A percentile compares a stretch with the other conserved stretches of the same genome.
Conservation (phyloP, 306 rosid species). For the Abrus pulchellus region DNA sequence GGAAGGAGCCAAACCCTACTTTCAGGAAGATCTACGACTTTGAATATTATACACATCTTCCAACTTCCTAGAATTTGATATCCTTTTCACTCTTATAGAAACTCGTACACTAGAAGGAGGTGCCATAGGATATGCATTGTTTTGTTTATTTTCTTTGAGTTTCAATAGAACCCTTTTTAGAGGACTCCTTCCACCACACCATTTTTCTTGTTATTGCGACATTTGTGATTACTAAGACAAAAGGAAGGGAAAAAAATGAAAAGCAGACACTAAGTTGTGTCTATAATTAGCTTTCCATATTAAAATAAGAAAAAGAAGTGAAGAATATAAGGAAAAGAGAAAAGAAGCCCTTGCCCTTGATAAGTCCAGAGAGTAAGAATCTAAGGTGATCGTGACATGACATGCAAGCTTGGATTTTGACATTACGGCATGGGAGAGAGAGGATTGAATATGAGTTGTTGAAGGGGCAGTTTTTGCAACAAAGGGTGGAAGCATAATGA, state of each 20-base stretch:
- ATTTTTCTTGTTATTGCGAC: conserved; percentile 12
- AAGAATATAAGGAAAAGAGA: conserved; percentile 14
- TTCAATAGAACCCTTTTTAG: background rate
- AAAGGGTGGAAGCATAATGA: conserved; percentile 44
- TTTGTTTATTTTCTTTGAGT: conserved; percentile 22
- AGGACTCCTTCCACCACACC: background rate
- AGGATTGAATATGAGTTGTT: conserved; percentile 31
- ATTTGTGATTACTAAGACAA: background rate
- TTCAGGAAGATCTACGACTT: conserved; percentile 32
- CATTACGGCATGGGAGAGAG: conserved; percentile 51
- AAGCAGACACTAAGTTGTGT: conserved; percentile 26
- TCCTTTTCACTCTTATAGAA: conserved; percentile 33
- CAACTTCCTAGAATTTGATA: conserved; percentile 29
- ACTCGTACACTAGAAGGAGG: background rate
- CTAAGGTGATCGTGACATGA: conserved; percentile 68
- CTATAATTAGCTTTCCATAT: background rate
- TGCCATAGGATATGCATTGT: conserved; percentile 19
- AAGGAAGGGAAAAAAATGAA: background rate
- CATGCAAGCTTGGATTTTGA: conserved; percentile 69
- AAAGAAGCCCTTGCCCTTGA: conserved; percentile 34
- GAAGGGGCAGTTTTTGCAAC: conserved; percentile 39
- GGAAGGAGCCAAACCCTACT: conserved; percentile 35
- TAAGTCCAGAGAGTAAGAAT: conserved; percentile 53
- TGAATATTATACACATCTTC: conserved; percentile 23
- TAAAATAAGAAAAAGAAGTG: conserved; percentile 43